Percentiles rank a stretch among this genome's conserved stretches.
Evolutionary conservation across 2,329 filamentous ascomycete genomes (phyloP).

Genomic region (Aspergillus piperis): DNA sequence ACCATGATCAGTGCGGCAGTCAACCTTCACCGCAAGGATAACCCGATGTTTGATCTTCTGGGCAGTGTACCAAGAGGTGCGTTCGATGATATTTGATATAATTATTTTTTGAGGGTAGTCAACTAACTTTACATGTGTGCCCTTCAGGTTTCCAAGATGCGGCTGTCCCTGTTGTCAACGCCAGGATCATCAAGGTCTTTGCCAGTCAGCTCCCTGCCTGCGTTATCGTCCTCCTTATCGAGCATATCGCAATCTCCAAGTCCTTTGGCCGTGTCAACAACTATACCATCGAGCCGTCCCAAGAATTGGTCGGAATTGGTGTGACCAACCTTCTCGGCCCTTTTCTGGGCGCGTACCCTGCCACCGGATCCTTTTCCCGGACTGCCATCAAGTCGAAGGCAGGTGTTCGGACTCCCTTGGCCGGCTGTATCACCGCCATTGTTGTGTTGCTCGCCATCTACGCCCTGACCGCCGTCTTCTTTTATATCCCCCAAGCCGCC

Average conservation of each 20-base stretch:
- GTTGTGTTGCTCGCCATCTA: constrained; percentile 90
- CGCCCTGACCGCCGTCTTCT: constrained; percentile 83
- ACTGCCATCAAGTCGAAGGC: constrained; percentile 98
- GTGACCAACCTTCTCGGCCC: constrained; percentile 86
- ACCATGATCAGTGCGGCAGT: constrained; percentile 86
- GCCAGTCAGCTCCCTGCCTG: constrained; percentile 74
- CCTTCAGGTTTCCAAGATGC: constrained; percentile 73
- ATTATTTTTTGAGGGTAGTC: background rate
- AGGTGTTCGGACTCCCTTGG: constrained; percentile 86
- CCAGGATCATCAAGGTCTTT: constrained; percentile 67
- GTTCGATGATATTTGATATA: constrained; percentile 16
- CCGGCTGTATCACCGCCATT: constrained; percentile 81
- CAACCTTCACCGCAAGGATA: constrained; percentile 66
- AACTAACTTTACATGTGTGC: no score
- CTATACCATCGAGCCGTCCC: constrained; percentile 92
- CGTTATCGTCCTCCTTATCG: constrained; percentile 92
- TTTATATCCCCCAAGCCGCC: constrained; percentile 81
- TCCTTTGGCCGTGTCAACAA: constrained; percentile 96
- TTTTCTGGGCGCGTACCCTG: constrained; percentile 87
- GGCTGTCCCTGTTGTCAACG: constrained; percentile 68
- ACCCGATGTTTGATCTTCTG: constrained; percentile 73
- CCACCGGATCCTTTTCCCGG: constrained; percentile 92
- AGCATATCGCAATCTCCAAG: constrained; percentile 96
- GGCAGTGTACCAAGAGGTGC: constrained; percentile 73
- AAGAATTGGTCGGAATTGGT: constrained; percentile 93